These are phyloP conservation scores for Neurospora sp. DNA, from an alignment of 495 filamentous ascomycete species.

Conservation along the genomic window DNA sequence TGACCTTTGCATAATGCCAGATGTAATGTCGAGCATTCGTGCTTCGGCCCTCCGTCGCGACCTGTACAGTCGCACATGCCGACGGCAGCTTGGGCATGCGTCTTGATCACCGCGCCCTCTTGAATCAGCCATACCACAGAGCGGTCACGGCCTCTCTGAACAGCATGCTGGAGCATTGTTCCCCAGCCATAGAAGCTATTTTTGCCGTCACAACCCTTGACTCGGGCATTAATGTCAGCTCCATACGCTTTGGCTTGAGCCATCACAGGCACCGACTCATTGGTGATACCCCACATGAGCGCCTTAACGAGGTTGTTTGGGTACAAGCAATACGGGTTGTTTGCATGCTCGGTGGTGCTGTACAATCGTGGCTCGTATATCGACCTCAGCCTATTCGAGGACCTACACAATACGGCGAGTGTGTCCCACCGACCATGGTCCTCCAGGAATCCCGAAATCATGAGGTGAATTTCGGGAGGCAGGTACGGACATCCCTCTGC, in stretches of 20 bases:
- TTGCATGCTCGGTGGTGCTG: not conserved
- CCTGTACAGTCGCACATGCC: not conserved
- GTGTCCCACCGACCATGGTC: not conserved
- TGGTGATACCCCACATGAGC: not conserved
- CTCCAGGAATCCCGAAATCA: not conserved
- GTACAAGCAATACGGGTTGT: not conserved
- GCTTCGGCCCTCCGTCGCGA: not conserved
- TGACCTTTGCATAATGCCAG: not conserved
- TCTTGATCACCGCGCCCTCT: not conserved
- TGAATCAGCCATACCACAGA: not conserved
- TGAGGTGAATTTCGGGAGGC: not conserved
- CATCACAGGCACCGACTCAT: not conserved
- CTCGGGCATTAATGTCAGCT: not conserved
- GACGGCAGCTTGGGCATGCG: not conserved
- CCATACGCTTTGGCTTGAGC: not conserved
- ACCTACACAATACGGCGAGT: not conserved
- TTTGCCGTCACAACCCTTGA: not conserved
- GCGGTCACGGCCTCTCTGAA: not conserved
- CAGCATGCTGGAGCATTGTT: not conserved
- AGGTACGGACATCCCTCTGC: not conserved
- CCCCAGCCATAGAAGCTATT: not conserved
- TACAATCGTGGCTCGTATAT: not conserved
- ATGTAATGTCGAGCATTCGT: not conserved
- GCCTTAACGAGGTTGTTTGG: not conserved
- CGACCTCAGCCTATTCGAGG: not conserved